These are phyloP conservation scores for Diplodia sapinea DNA, from an alignment of 2,329 filamentous ascomycete species.

Conservation along the genomic window DNA sequence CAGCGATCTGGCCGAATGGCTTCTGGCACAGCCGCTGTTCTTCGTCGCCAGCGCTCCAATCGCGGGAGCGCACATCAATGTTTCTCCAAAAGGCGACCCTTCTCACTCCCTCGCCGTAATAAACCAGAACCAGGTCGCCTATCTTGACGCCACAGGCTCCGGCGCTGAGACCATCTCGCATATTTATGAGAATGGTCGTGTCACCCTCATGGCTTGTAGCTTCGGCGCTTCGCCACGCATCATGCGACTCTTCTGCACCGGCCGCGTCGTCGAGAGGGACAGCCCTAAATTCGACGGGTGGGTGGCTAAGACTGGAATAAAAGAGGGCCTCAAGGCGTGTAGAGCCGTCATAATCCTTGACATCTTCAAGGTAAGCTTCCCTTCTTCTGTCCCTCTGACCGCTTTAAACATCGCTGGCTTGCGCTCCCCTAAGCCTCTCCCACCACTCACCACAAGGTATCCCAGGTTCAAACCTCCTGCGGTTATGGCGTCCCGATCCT, in stretches of 20 bases:
- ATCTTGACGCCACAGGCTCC: constrained; percentile 76
- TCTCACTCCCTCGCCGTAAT: constrained; percentile 68
- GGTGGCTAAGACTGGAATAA: constrained; percentile 52
- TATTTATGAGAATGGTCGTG: constrained; percentile 75
- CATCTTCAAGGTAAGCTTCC: constrained; percentile 61
- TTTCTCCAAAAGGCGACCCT: constrained; percentile 75
- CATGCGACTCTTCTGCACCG: constrained; percentile 67
- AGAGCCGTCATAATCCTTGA: constrained; percentile 66
- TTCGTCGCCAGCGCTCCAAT: constrained; percentile 76
- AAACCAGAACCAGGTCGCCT: constrained; percentile 65
- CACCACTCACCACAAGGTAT: background rate
- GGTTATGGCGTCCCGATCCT: constrained; percentile 68
- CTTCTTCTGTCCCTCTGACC: background rate
- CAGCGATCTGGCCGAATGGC: constrained; percentile 66
- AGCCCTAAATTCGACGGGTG: constrained; percentile 48
- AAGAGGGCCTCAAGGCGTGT: constrained; percentile 50
- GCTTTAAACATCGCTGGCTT: too few relatives aligned
- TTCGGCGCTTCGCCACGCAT: constrained; percentile 67
- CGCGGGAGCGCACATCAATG: constrained; percentile 72
- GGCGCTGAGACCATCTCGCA: constrained; percentile 79
- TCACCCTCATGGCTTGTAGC: constrained; percentile 76
- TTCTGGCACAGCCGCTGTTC: constrained; percentile 72
- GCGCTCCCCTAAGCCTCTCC: background rate
- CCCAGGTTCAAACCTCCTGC: constrained; percentile 66
- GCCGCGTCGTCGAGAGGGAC: constrained; percentile 65